Evolutionary conservation across 1,139 yeast genomes (phyloP), one percentile per base, ranked within the genome.

Genomic region (Trichomonascaceae sp.): DNA sequence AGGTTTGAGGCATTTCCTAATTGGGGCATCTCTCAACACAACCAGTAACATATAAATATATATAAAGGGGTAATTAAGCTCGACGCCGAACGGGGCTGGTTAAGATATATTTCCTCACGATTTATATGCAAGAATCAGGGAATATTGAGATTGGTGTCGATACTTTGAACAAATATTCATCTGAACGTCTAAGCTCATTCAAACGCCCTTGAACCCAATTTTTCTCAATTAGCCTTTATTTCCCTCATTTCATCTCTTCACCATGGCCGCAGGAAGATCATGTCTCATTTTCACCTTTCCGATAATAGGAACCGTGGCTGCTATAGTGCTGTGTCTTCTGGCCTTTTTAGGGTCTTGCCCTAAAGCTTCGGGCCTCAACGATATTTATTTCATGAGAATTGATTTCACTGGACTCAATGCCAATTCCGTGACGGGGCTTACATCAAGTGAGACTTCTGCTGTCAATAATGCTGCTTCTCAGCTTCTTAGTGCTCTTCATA

Each of bases 371-470:
- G 46, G 30, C 7, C 24, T 47, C 15, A 38, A 50, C 27, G 63
- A 70, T n/a, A 68, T 76, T 38, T 79, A 76, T 58, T 66, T 74
- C 54, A 59, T 80, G 64, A 68, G 75, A 48, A 53, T 80, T 8
- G 72, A 79, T 60, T 54, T 78, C 43, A 57, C 74, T 3, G 58
- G 67, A 22, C 53, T 64, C 24, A 57, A 62, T 9, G 51, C 58
- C 2, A 46, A 54, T 13, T 55, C 63, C 6, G 51, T 65, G 1
- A 22, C 59, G 13, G 59, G 63, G 8, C 44, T 64, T 12, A 38
- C 66, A 1, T 49, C 59, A 2, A 49, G 56, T 6, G 58, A 56
- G 13, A 19, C 59, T 5, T 30, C 58, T 1, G 55, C 41, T 10
- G 51, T 59, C 58, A 56, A 58, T 51, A 43, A 53, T 19, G 58